These are phyloP conservation scores for Ceratobasidium sp. DNA, from an alignment of 1,284 basidiomycete species.

Conservation along the genomic window DNA sequence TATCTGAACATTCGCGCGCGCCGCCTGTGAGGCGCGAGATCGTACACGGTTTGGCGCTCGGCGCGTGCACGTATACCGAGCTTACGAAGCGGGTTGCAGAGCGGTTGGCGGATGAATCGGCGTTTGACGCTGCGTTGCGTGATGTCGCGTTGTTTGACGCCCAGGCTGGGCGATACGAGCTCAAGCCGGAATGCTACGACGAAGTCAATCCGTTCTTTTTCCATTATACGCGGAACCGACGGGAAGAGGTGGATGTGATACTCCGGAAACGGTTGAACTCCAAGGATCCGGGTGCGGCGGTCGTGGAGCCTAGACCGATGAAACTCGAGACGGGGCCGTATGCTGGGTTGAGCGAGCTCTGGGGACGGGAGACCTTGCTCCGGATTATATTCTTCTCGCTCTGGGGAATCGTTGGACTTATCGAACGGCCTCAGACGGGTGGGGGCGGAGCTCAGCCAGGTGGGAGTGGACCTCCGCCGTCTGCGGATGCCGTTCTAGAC, in stretches of 20 bases:
- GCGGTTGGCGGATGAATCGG: slow-evolving; percentile 86
- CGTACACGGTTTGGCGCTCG: slow-evolving; percentile 90
- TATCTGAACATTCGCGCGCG: slow-evolving; percentile 87
- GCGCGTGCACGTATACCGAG: slow-evolving; percentile 91
- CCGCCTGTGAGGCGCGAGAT: slow-evolving; percentile 85
- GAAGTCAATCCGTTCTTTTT: slow-evolving; percentile 97
- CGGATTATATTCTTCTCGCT: slow-evolving; percentile 84
- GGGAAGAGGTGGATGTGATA: slow-evolving; percentile 91
- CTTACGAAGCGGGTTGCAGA: slow-evolving; percentile 93
- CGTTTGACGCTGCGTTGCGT: slow-evolving; percentile 84
- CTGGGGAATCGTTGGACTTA: slow-evolving; percentile 70
- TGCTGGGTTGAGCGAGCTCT: slow-evolving; percentile 67
- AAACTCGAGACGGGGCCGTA: slow-evolving; percentile 77
- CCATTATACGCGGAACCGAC: slow-evolving; percentile 94
- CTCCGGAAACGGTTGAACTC: slow-evolving; percentile 78
- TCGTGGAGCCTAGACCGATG: slow-evolving; percentile 80
- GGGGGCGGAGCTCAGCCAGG: slow-evolving; percentile 48
- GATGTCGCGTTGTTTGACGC: slow-evolving; percentile 87
- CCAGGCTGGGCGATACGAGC: slow-evolving; percentile 87
- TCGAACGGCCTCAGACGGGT: slow-evolving; percentile 60
- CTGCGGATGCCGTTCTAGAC: slow-evolving; percentile 89
- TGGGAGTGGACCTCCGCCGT: slow-evolving; percentile 71
- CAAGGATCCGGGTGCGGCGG: slow-evolving; percentile 73
- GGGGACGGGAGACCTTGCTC: slow-evolving; percentile 76
- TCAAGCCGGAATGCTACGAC: slow-evolving; percentile 85